These are phyloP conservation scores for Mycena rebaudengoi DNA, from an alignment of 768 basidiomycete species.

Conservation along the genomic window DNA sequence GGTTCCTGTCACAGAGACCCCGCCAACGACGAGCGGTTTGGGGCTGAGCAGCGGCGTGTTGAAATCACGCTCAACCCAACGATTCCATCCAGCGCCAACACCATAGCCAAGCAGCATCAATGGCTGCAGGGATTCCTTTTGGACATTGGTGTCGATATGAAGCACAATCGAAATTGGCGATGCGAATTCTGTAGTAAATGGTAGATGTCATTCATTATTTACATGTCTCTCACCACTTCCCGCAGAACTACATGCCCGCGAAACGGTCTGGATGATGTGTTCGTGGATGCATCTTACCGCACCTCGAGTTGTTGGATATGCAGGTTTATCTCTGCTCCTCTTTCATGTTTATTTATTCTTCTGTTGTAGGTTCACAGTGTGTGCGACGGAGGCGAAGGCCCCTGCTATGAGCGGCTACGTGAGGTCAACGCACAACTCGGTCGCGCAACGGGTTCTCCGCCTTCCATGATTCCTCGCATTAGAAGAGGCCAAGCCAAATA, in stretches of 20 bases:
- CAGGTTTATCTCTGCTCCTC: not conserved
- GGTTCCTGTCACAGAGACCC: conserved; percentile 14
- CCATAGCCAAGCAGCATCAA: not conserved
- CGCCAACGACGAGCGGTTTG: conserved; percentile 3
- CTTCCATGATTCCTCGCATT: not conserved
- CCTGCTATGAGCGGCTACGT: conserved; percentile 2
- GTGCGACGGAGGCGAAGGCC: conserved; percentile 3
- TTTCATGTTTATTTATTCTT: not conserved
- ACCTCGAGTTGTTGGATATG: conserved; percentile 6
- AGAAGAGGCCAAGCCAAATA: not conserved
- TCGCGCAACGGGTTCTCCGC: not conserved
- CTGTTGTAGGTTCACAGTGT: conserved; percentile 12
- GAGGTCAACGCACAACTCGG: not conserved
- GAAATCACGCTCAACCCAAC: conserved; percentile 13
- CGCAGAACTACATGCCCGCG: conserved; percentile 8
- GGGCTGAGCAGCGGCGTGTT: conserved; percentile 18
- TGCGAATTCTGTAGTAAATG: conserved; percentile 26
- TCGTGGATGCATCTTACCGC: conserved; percentile 11
- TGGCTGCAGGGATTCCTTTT: conserved; percentile 1
- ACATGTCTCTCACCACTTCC: not conserved
- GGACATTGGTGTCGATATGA: conserved; percentile 8
- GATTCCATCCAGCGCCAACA: conserved; percentile 5
- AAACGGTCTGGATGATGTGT: conserved; percentile 13
- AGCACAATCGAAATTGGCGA: conserved; percentile 22
- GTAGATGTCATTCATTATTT: not conserved